Percentiles rank a stretch among this genome's conserved stretches.
phyloP scores from a whole-genome alignment of 1,284 basidiomycete genomes.

The Tylopilus orsonianus region DNA sequence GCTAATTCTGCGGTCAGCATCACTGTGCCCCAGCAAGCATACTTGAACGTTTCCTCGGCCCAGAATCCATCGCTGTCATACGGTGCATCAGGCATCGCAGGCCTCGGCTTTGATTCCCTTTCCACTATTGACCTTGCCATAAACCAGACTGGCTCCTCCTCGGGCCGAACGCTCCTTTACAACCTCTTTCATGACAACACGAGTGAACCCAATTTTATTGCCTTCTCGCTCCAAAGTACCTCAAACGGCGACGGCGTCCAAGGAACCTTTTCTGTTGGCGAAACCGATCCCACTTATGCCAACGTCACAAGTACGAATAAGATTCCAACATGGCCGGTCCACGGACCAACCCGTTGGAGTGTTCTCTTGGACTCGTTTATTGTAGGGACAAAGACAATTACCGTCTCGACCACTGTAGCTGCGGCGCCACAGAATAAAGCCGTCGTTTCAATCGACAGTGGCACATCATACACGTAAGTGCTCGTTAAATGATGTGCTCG shows the following conservation, averaged over 20 bases:
- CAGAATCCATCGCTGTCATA: conserved; percentile 71
- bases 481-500: conserved; percentile 4
- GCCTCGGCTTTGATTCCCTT: conserved; percentile 75
- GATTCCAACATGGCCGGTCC: conserved; percentile 70
- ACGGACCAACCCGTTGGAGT: conserved; percentile 66
- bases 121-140: conserved; percentile 65
- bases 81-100: conserved; percentile 70
- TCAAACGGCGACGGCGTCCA: conserved; percentile 53
- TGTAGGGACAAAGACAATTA: conserved; percentile 48
- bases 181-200: conserved; percentile 72
- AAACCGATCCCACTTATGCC: conserved; percentile 61
- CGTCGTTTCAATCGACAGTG: conserved; percentile 72
- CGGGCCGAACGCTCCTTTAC: conserved; percentile 68
- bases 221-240: conserved; percentile 66
- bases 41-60: conserved; percentile 58
- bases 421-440: conserved; percentile 65
- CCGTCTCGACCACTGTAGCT: conserved; percentile 54
- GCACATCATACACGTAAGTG: conserved; percentile 74
- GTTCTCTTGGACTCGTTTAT: conserved; percentile 70
- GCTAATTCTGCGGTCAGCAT: conserved; percentile 44
- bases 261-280: conserved; percentile 72
- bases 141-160: conserved; percentile 53
- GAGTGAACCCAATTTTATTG: conserved; percentile 72
- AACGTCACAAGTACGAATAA: conserved; percentile 51
- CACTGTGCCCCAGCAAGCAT: conserved; percentile 62